phyloP scores from a whole-genome alignment of 2,329 filamentous ascomycete species.

The Cladosporium velox region DNA sequence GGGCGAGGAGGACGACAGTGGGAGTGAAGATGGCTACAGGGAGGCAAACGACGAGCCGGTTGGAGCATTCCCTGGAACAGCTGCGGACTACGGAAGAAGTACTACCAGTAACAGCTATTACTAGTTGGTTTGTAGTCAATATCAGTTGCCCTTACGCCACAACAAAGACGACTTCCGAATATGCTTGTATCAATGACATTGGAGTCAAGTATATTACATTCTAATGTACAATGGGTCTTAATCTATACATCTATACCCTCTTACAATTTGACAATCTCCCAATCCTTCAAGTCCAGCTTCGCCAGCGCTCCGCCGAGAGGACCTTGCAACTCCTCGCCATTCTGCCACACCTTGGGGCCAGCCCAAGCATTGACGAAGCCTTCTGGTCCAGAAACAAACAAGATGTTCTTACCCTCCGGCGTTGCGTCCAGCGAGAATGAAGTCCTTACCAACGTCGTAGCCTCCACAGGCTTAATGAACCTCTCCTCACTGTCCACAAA shows the following conservation, averaged over 20 bases:
- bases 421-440: conserved; percentile 20
- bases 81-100: conserved; percentile 31
- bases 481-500: conserved; percentile 79
- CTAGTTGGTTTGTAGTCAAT: conserved; percentile 15
- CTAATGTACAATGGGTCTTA: background rate
- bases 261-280: conserved; percentile 62
- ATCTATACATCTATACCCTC: background rate
- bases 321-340: conserved; percentile 74
- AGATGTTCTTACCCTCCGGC: conserved; percentile 58
- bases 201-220: background rate
- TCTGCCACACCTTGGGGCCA: conserved; percentile 74
- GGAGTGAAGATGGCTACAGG: conserved; percentile 42
- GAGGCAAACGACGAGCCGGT: conserved; percentile 37
- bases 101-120: conserved; percentile 37
- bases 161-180: background rate
- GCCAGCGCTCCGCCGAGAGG: conserved; percentile 68
- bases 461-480: conserved; percentile 55
- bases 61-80: conserved; percentile 56
- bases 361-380: conserved; percentile 83
- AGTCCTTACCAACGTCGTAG: conserved; percentile 31
- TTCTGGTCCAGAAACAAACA: conserved; percentile 88
- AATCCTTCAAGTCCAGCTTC: conserved; percentile 58
- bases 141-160: no score
- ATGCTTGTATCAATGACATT: background rate
- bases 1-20: conserved; percentile 50